Percentiles rank a stretch among this genome's conserved stretches.
These are phyloP conservation scores for Cadophora malorum DNA, from an alignment of 2,329 filamentous ascomycete species.

Conservation along the genomic window DNA sequence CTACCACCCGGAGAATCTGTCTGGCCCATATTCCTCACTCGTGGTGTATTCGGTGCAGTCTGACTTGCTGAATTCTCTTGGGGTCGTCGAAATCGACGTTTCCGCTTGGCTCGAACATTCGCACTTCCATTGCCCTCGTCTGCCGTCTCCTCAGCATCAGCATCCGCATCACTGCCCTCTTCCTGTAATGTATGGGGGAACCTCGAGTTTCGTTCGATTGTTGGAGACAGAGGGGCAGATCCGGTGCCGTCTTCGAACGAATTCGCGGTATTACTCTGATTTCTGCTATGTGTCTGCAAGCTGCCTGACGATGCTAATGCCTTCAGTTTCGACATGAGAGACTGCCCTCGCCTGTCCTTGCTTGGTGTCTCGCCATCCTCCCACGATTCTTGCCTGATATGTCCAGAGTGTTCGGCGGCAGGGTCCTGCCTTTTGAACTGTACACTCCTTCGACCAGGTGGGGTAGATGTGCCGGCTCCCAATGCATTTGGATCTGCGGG, in stretches of 20 bases:
- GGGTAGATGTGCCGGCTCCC: conserved; percentile 41
- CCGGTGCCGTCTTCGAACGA: conserved; percentile 45
- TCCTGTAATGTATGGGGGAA: conserved; percentile 61
- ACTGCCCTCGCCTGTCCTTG: conserved; percentile 66
- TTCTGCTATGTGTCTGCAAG: conserved; percentile 52
- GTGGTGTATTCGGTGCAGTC: conserved; percentile 67
- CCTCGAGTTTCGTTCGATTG: conserved; percentile 51
- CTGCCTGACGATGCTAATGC: conserved; percentile 66
- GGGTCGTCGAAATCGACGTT: conserved; percentile 66
- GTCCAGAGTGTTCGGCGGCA: conserved; percentile 53
- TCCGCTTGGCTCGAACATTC: conserved; percentile 62
- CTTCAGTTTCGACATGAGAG: conserved; percentile 80
- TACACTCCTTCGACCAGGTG: conserved; percentile 66
- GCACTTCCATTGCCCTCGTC: conserved; percentile 69
- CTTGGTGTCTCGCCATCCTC: conserved; percentile 66
- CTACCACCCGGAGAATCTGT: conserved; percentile 41
- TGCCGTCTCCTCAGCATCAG: conserved; percentile 85
- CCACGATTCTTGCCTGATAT: conserved; percentile 68
- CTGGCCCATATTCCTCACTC: conserved; percentile 44
- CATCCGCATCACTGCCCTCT: conserved; percentile 74
- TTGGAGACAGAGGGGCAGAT: conserved; percentile 57
- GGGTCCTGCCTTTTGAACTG: conserved; percentile 70
- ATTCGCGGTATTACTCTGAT: conserved; percentile 47
- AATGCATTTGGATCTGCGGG: conserved; percentile 27
- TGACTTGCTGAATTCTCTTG: conserved; percentile 62